phyloP scores from a whole-genome alignment of 108 stramenopile genomes.

The Cyclostephanos tholiformis region DNA sequence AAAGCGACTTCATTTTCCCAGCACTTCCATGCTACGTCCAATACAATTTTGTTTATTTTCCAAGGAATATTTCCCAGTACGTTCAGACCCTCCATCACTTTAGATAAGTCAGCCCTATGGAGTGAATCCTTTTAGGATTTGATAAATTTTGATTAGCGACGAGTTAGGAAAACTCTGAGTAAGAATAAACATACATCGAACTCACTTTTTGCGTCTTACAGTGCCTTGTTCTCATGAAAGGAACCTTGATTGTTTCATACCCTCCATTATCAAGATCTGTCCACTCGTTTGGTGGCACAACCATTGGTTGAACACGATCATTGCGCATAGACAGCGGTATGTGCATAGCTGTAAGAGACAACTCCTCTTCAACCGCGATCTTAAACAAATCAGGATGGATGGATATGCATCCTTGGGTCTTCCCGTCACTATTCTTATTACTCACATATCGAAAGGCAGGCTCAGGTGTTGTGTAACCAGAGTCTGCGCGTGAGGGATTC shows the following conservation, averaged over 20 bases:
- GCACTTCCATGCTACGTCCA: slow-evolving; percentile 71
- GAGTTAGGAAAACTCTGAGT: neutral
- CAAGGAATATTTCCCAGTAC: slow-evolving; percentile 84
- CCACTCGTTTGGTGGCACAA: slow-evolving; percentile 91
- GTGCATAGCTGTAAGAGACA: slow-evolving; percentile 51
- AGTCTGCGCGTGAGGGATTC: slow-evolving; percentile 25
- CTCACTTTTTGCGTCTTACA: slow-evolving; percentile 72
- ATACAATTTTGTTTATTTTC: slow-evolving; percentile 83
- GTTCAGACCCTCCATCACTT: slow-evolving; percentile 87
- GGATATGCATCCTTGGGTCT: slow-evolving; percentile 33
- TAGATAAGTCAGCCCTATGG: slow-evolving; percentile 64
- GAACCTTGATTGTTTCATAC: slow-evolving; percentile 69
- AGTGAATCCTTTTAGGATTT: slow-evolving; percentile 56
- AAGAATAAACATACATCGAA: neutral
- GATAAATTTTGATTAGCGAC: slow-evolving; percentile 6
- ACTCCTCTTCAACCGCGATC: slow-evolving; percentile 51
- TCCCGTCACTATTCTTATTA: slow-evolving; percentile 27
- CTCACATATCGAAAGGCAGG: slow-evolving; percentile 67
- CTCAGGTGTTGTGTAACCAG: slow-evolving; percentile 32
- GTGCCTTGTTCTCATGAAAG: slow-evolving; percentile 82
- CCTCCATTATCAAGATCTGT: slow-evolving; percentile 68
- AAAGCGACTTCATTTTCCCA: slow-evolving; percentile 79
- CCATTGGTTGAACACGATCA: slow-evolving; percentile 88
- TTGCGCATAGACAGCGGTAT: slow-evolving; percentile 42
- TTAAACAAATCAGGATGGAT: slow-evolving; percentile 43